Base-by-base conservation (phyloP, 2,329 filamentous ascomycete genomes). In the Fusarium sororula region DNA sequence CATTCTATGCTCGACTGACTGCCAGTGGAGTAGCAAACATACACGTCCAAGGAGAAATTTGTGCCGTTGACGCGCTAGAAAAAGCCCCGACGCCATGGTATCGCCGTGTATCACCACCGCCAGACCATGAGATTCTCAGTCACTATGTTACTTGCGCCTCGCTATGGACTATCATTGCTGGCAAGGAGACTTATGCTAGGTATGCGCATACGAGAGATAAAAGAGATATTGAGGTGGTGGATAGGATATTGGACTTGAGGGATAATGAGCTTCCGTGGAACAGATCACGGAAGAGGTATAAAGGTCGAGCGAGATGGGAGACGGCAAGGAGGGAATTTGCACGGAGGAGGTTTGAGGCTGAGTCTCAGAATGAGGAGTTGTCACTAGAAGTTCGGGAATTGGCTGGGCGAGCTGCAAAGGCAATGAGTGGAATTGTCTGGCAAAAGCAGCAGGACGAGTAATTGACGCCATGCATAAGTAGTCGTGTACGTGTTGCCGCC, bases 251-350 rank as follows among this genome's bases (percentile, higher is more conserved):
- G 0, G 39, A 24, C 0, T 6, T 56, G 7, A 71, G 54, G 9
- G 44, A 39, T 5, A 24, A 62, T 15, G n/a, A 67, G 0, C 24
- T 70, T 3, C 68, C 67, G 3, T 71, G 68, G 68, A 71, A 35
- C 1, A 59, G 68, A 9, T 67, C 67, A 0, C 24, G 22, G 4
- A 61, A 51, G 4, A 67, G 18, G 11, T 48, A 24, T 7, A 67
- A 71, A 14, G 39, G 44, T 2, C 39, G 55, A 3, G 67, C 62
- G 11, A 41, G 68, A 4, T 70, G 68, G 68, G 68, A 67, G 12
- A 71, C 68, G 2, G 61, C 68, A 2, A 6, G 38, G 2, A 71
- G 45, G 20, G 68, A 71, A 26, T 71, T 71, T 30, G 24, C 42
- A 0, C 48, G 61, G 1, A 44, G 50, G 0, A 24, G 67, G 7